A percentile compares a stretch with the other conserved stretches of the same genome.
Conservation (phyloP, 2,329 filamentous ascomycete genomes). For the Xylaria sp. region DNA sequence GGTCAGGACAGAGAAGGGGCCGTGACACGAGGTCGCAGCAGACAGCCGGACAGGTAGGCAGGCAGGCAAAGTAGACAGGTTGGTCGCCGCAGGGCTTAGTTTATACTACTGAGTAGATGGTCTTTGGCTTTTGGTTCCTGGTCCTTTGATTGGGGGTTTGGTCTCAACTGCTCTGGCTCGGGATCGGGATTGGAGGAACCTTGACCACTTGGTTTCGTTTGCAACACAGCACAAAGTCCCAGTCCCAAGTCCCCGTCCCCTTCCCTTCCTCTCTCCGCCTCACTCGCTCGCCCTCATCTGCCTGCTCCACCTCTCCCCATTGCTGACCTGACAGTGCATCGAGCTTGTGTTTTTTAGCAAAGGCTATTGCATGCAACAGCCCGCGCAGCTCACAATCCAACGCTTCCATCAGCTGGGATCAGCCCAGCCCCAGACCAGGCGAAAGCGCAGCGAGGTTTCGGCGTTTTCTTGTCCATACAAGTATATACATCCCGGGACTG, state of each 20-base stretch:
- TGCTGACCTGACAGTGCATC: slow-evolving; percentile 19
- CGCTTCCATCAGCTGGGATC: slow-evolving; percentile 30
- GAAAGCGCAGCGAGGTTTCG: slow-evolving; percentile 35
- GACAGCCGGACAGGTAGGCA: slow-evolving; percentile 40
- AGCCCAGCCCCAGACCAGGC: slow-evolving; percentile 36
- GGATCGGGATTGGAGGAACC: slow-evolving; percentile 46
- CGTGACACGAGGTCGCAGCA: slow-evolving; percentile 44
- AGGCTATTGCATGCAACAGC: slow-evolving; percentile 32
- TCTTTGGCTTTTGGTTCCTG: slow-evolving; percentile 5
- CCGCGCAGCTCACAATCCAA: slow-evolving; percentile 32
- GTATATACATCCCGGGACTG: slow-evolving; percentile 11
- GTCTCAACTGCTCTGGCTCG: slow-evolving; percentile 30
- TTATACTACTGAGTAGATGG: slow-evolving; percentile 19
- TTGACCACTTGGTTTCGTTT: slow-evolving; percentile 46
- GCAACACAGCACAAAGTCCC: slow-evolving; percentile 23
- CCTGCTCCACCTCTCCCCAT: slow-evolving; percentile 5
- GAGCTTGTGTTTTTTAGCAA: slow-evolving; percentile 25
- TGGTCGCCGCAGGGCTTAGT: slow-evolving; percentile 38
- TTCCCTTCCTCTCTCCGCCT: slow-evolving; percentile 17
- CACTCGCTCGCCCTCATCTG: background rate
- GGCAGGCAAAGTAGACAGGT: slow-evolving; percentile 9
- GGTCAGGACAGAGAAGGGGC: slow-evolving; percentile 34
- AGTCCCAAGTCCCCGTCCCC: slow-evolving; percentile 13
- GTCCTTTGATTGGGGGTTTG: slow-evolving; percentile 38
- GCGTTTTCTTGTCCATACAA: slow-evolving; percentile 33